Conservation (phyloP, 177 flowering plant genomes). For the Vitis hybrid region DNA sequence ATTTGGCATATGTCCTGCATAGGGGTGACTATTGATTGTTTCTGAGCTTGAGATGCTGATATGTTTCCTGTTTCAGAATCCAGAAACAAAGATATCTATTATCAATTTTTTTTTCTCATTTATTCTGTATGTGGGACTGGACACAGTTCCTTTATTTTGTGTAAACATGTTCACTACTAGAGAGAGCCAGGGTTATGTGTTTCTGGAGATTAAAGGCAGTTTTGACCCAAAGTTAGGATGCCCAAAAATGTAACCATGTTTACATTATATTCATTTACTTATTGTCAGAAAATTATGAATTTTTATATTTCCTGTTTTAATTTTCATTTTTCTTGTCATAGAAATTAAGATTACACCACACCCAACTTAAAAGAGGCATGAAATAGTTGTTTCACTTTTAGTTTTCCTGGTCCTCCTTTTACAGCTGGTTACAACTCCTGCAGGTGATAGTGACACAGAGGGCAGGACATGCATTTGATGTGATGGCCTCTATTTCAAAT, state of each 20-base stretch:
- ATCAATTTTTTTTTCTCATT: background rate
- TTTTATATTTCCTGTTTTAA: background rate
- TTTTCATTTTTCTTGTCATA: background rate
- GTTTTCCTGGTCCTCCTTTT: background rate
- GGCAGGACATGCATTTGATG: constrained; percentile 90
- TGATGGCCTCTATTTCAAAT: constrained; percentile 57
- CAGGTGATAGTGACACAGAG: constrained; percentile 85
- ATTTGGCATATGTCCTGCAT: too few relatives aligned
- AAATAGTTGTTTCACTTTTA: too few relatives aligned
- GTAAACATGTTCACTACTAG: background rate
- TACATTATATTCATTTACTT: background rate
- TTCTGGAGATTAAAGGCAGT: too few relatives aligned
- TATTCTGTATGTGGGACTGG: background rate
- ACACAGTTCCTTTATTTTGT: background rate
- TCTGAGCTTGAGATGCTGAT: background rate
- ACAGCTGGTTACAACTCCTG: constrained; percentile 5
- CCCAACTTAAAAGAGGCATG: too few relatives aligned
- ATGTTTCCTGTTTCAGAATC: background rate
- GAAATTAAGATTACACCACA: too few relatives aligned
- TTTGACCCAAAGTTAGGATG: background rate
- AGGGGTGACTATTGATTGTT: too few relatives aligned
- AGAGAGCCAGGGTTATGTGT: background rate
- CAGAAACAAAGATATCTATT: background rate
- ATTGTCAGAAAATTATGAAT: too few relatives aligned
- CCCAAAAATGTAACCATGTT: background rate